Conservation (phyloP, 768 basidiomycete genomes). For the Boletus reticulatus region DNA sequence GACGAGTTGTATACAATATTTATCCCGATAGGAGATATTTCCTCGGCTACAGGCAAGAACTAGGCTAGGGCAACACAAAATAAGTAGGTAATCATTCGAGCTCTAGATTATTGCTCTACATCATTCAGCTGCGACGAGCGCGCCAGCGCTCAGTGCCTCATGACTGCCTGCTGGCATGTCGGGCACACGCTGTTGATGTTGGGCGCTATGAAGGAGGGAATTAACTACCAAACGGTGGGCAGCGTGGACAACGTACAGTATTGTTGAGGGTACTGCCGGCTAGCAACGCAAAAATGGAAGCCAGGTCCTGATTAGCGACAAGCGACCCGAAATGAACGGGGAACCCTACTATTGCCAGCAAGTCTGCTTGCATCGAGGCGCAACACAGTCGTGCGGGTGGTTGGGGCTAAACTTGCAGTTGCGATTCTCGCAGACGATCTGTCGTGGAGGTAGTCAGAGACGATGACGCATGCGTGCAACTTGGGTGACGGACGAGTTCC, state of each 20-base stretch:
- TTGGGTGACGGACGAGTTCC: constrained; percentile 28
- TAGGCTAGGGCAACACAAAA: constrained; percentile 17
- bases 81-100: constrained; percentile 19
- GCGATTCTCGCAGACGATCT: constrained; percentile 46
- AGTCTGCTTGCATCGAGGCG: constrained; percentile 41
- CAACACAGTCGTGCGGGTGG: constrained; percentile 44
- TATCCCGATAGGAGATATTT: constrained; percentile 14
- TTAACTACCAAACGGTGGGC: background rate
- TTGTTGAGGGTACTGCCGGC: constrained; percentile 45
- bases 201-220: constrained; percentile 32
- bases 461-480: background rate
- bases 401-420: constrained; percentile 55
- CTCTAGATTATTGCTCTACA: constrained; percentile 14
- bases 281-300: constrained; percentile 16
- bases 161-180: constrained; percentile 33
- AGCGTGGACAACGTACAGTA: constrained; percentile 36
- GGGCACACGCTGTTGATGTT: constrained; percentile 42
- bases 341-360: constrained; percentile 48
- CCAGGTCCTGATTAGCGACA: constrained; percentile 2
- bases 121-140: background rate
- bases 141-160: constrained; percentile 20
- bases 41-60: constrained; percentile 31
- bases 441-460: constrained; percentile 10
- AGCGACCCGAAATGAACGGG: constrained; percentile 4
- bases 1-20: constrained; percentile 15